phyloP scores from a whole-genome alignment of 768 basidiomycete genomes.

The Neoboletus brunneissimus region DNA sequence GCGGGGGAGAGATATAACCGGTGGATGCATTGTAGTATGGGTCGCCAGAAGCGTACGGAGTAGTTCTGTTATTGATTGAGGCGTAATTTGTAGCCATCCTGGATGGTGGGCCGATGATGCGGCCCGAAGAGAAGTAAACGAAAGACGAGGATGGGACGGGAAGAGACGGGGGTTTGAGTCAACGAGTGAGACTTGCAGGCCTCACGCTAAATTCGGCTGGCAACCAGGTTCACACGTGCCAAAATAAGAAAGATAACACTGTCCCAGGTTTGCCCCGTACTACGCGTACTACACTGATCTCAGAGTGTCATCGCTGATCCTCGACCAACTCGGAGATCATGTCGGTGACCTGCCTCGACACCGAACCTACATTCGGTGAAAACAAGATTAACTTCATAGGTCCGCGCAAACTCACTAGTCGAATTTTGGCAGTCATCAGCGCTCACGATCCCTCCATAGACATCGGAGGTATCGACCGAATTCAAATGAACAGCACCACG shows the following conservation, averaged over 20 bases:
- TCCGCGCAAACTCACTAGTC: not conserved
- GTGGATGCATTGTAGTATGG: slow-evolving; percentile 69
- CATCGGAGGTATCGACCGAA: slow-evolving; percentile 35
- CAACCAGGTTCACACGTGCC: slow-evolving; percentile 17
- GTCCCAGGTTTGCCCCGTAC: too few relatives aligned
- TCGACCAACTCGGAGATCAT: not conserved
- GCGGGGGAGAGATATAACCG: slow-evolving; percentile 58
- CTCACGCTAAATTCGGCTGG: not conserved
- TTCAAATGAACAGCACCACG: not conserved
- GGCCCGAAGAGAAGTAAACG: slow-evolving; percentile 19
- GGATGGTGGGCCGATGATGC: slow-evolving; percentile 17
- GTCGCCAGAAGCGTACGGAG: slow-evolving; percentile 60
- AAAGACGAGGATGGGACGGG: slow-evolving; percentile 17
- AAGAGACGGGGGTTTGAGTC: slow-evolving; percentile 2
- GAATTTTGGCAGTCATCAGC: not conserved
- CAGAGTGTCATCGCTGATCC: too few relatives aligned
- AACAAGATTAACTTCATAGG: slow-evolving; percentile 36
- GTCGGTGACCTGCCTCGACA: not conserved
- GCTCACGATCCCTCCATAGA: slow-evolving; percentile 26
- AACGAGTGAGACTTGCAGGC: not conserved
- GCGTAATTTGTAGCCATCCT: slow-evolving; percentile 42
- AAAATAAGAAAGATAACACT: not conserved
- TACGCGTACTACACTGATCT: too few relatives aligned
- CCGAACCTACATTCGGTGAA: not conserved
- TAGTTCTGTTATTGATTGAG: slow-evolving; percentile 30